Base-by-base conservation (phyloP, 1,284 basidiomycete genomes). In the Ustilago bromivora region DNA sequence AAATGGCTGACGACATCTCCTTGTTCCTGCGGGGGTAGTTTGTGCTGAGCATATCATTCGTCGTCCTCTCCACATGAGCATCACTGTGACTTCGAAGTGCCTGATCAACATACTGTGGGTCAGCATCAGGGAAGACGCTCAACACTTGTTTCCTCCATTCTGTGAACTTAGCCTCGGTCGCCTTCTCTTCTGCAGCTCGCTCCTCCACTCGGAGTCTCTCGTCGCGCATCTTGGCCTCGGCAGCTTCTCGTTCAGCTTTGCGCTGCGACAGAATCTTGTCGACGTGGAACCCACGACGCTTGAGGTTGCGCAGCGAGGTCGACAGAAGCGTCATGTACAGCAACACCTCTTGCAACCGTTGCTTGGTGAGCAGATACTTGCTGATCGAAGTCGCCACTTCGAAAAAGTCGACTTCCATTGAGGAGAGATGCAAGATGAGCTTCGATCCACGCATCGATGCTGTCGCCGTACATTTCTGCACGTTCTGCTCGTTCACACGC, bases 301-400 rank as follows among this genome's bases (percentile, higher is more conserved):
- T 93, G 62, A 99, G 88, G 2, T 93, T 91, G 72, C 91, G 90
- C 53, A 98, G 88, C 67, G 96, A 93, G 0, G 95, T 97, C 0
- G 94, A 94, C 12, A 99, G 89, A 54, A 99, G 94, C 0, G 94
- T 96, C 91, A 94, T 94, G 82, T 97, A 93, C 13, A 98, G 86
- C 9, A 98, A 71, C 46, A 85, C 81, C 57, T 86, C 84, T 47
- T 81, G 83, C 51, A 86, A 60, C 34, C 78, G 73, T 61, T 85
- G 85, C 61, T 80, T 71, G 32, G 76, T 79, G 49, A 85, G 66
- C 43, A 86, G 70, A 54, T 80, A 69, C 64, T 82, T 82, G 73
- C 65, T 76, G 32, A 86, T 75, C 28, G 82, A 77, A 3, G 74
- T 72, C 1, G 84, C 84, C n/a, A 86, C 82, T 59, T 97, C 95